Evolutionary conservation across 2,329 filamentous ascomycete species (phyloP), one percentile per base, ranked within the genome.

Genomic region (Fusarium penzigii): DNA sequence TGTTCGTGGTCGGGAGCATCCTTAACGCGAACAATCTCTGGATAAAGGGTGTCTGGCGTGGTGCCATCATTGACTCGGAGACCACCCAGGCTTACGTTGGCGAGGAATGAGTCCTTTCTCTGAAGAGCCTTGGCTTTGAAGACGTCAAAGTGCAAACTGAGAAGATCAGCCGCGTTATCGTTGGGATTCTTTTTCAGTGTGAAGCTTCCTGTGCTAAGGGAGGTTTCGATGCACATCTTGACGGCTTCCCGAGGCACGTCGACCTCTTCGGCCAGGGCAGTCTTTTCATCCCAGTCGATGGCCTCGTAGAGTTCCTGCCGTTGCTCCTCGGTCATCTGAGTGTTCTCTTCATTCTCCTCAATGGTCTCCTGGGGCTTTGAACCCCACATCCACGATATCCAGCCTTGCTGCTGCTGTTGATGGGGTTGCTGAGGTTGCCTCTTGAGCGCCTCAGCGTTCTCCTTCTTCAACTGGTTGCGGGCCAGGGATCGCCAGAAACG

Each of bases 241-340:
- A 99, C 81, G 10, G 91, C 91, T 63, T 99, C 94, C 48, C 90
- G 85, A 0, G 95, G 95, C 32, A 92, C 79, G 62, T 99, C 94
- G 4, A 99, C 87, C 40, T 89, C 87, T 61, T 96, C 92, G 0
- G 91, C 81, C 39, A 99, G 81, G 2, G 89, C 90, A 54, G 92
- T 87, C 77, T 97, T 97, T 72, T 99, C 94, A 57, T 99, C 90
- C 87, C 93, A 99, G 65, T 97, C 94, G 64, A 99, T 99, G 45
- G 91, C 95, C 62, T 95, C 88, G 70, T 97, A 99, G 10, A 99
- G 82, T 72, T 99, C 93, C 69, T 97, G 92, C 40, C 93, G 87
- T 70, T 99, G 92, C 71, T 97, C 87, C 56, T 99, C 94, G 0
- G 90, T 95, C 81, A 99, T 96, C 53, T 91, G 84, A 0, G 87